Percentiles rank a stretch among this genome's conserved stretches.
These are phyloP conservation scores for Evernia prunastri DNA, from an alignment of 495 filamentous ascomycete genomes.

Conservation along the genomic window DNA sequence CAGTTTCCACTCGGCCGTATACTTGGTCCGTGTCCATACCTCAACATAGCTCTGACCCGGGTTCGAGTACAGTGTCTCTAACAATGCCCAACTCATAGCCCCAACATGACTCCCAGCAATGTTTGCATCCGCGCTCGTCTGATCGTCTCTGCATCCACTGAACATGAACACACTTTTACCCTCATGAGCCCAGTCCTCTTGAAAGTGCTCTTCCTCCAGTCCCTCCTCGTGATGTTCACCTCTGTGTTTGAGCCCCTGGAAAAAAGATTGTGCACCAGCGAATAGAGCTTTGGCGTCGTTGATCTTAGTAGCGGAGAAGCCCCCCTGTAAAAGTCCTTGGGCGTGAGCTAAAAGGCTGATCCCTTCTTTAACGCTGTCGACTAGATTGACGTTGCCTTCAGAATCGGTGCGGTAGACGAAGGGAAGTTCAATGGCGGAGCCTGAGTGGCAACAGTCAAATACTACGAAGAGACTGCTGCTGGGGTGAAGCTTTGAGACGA, in stretches of 20 bases:
- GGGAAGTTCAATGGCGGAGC: conserved; percentile 53
- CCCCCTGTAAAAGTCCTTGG: conserved; percentile 44
- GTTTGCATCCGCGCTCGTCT: conserved; percentile 53
- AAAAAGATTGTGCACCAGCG: conserved; percentile 50
- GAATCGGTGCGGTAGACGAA: conserved; percentile 52
- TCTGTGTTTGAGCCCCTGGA: conserved; percentile 43
- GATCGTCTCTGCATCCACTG: conserved; percentile 52
- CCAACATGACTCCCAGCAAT: conserved; percentile 41
- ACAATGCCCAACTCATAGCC: conserved; percentile 56
- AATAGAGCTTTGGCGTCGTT: conserved; percentile 48
- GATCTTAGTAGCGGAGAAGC: conserved; percentile 43
- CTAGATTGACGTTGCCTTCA: conserved; percentile 47
- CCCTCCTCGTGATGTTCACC: conserved; percentile 40
- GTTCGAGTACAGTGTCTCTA: conserved; percentile 45
- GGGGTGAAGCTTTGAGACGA: conserved; percentile 48
- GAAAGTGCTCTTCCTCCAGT: conserved; percentile 45
- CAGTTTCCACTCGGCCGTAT: neutral
- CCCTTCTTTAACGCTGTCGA: conserved; percentile 50
- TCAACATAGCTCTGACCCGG: conserved; percentile 47
- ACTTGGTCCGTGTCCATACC: conserved; percentile 27
- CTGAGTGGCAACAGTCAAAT: conserved; percentile 60
- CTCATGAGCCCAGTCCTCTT: conserved; percentile 45
- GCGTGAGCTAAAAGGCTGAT: conserved; percentile 42
- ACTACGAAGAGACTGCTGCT: conserved; percentile 48
- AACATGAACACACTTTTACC: conserved; percentile 56